Evolutionary conservation across 345 rosid species (phyloP).

Genomic region (Zanthoxylum bungeanum): DNA sequence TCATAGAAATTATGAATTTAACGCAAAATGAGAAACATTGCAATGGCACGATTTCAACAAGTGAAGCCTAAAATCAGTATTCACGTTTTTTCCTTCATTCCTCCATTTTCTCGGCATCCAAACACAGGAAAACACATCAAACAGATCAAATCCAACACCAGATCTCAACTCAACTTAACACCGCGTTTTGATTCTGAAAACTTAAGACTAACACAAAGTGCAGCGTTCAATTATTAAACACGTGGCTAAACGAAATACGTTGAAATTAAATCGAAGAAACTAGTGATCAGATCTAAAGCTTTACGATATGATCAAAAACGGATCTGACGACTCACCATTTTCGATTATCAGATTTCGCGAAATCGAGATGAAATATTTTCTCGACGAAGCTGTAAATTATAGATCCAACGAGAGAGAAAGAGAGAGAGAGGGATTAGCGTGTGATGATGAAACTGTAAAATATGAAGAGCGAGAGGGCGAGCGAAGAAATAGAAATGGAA

Average conservation of each 20-base stretch:
- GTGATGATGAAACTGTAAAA: neutral
- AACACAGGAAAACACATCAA: neutral
- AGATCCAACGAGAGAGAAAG: constrained; percentile 6
- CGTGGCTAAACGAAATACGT: neutral
- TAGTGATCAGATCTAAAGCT: constrained; percentile 17
- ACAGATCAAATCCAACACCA: constrained; percentile 8
- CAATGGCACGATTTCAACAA: neutral
- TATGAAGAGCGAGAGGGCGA: neutral
- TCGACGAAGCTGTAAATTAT: neutral
- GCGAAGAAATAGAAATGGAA: neutral
- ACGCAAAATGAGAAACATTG: neutral
- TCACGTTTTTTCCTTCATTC: neutral
- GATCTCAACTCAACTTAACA: constrained; percentile 16
- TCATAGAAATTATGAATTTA: neutral
- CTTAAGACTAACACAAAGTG: neutral
- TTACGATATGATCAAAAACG: neutral
- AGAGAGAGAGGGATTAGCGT: neutral
- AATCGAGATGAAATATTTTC: neutral
- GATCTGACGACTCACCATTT: constrained; percentile 17
- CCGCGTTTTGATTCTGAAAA: neutral
- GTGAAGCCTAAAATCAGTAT: neutral
- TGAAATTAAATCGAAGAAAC: constrained; percentile 5
- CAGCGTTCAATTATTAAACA: neutral
- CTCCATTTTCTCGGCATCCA: neutral
- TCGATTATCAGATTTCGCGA: neutral